Base-by-base conservation (phyloP, 306 rosid species). In the Begonia masoniana region DNA sequence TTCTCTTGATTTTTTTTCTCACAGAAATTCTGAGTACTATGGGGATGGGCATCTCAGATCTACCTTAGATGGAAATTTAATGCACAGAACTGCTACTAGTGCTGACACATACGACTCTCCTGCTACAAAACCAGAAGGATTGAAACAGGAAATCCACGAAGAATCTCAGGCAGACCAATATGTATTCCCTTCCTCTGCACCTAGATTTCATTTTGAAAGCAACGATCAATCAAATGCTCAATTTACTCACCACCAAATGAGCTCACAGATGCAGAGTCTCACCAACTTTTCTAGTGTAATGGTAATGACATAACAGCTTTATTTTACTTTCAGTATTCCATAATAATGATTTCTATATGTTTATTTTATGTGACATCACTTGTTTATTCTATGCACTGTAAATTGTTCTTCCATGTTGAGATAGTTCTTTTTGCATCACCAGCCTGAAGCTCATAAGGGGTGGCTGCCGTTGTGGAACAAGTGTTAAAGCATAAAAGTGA, bases 11-110 rank as follows among this genome's bases (percentile, higher is more conserved):
- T 13, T 54, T 56, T 54, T 79, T 64, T 69, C 31, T 49, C 62
- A 73, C 86, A 92, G 99, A 74, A 79, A 79, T 76, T 62, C 86
- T 13, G 99, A 83, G 35, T 92, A 73, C 67, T 87, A 72, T 48
- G 95, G 72, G 35, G 96, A 92, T 43, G 96, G 83, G 64, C 96
- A 83, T 79, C 79, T 70, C 43, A 55, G 82, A 55, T 46, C 72
- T 56, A 62, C 80, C 47, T 66, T 93, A 1, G 96, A 87, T 60
- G 89, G 69, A 50, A 83, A 65, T 75, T 57, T 82, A 61, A 71
- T 79, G 61, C 93, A 83, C 69, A 75, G 84, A 69, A 68, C 84
- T 51, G 84, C 65, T 21, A 70, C 75, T 41, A 74, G 68, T 68
- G 69, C 81, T 49, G 88, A 59, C n/a, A 72, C 75, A 35, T 92